These are phyloP conservation scores for Artemisia tridentata DNA, from an alignment of 129 eudicot genomes.

Conservation along the genomic window DNA sequence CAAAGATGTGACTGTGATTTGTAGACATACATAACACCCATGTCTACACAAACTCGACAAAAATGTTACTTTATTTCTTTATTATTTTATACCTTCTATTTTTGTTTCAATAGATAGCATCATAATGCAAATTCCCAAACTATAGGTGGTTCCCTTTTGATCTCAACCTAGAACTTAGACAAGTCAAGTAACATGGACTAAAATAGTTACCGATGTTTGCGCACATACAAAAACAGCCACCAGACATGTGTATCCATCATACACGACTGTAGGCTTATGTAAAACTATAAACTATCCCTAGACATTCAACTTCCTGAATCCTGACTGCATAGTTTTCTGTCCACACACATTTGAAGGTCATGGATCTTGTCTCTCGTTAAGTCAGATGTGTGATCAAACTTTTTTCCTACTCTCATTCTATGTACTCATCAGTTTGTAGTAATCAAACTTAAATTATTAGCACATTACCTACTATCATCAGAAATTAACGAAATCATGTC, in stretches of 20 bases:
- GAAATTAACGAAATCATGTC: neutral
- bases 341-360: neutral
- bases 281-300: neutral
- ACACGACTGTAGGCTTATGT: neutral
- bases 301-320: neutral
- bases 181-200: constrained; percentile 7
- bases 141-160: neutral
- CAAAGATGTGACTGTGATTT: constrained; percentile 1
- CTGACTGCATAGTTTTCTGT: neutral
- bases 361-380: neutral
- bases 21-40: constrained; percentile 7
- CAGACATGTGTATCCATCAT: constrained; percentile 16
- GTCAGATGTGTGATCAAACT: neutral
- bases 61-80: constrained; percentile 5
- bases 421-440: neutral
- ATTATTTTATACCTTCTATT: constrained; percentile 9
- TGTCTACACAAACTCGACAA: constrained; percentile 9
- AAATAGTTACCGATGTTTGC: neutral
- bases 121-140: constrained; percentile 1
- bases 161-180: neutral
- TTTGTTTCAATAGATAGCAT: constrained; percentile 13
- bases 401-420: constrained; percentile 4
- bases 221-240: constrained; percentile 13
- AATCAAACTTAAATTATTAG: neutral
- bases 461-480: constrained; percentile 7